Percentiles rank a stretch among this genome's conserved stretches.
These are phyloP conservation scores for Eucommia ulmoides DNA, from an alignment of 257 asterid genomes.

Conservation along the genomic window DNA sequence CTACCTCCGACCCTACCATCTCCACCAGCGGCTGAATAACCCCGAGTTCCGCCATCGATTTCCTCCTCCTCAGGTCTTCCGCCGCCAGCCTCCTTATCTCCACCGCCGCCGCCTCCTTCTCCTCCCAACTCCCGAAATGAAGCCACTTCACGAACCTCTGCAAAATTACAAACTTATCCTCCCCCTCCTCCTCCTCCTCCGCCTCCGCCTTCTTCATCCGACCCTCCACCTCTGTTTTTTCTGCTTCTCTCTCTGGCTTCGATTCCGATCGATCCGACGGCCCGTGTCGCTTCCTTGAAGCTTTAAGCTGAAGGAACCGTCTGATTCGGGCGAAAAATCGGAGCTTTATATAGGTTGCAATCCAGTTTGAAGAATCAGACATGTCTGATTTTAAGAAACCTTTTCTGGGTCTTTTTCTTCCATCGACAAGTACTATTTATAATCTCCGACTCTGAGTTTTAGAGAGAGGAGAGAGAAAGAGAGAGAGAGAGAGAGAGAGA, in stretches of 20 bases:
- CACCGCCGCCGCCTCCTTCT: constrained; percentile 54
- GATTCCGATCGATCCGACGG: constrained; percentile 13
- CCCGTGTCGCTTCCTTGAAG: constrained; percentile 11
- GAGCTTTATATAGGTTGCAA: constrained; percentile 19
- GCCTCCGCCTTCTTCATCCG: constrained; percentile 8
- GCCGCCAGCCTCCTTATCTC: constrained; percentile 57
- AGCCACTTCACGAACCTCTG: constrained; percentile 64
- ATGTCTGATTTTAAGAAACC: too few species aligned
- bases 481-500: too few species aligned
- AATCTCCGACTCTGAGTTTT: too few species aligned
- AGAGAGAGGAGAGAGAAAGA: too few species aligned
- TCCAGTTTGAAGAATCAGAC: constrained; percentile 24
- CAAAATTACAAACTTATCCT: constrained; percentile 15
- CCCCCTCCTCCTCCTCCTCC: neutral
- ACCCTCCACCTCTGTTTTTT: constrained; percentile 10
- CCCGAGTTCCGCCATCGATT: constrained; percentile 79
- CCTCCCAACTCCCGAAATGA: constrained; percentile 78
- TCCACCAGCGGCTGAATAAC: constrained; percentile 81
- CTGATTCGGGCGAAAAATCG: constrained; percentile 26
- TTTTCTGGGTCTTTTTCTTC: too few species aligned
- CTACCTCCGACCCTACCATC: constrained; percentile 54
- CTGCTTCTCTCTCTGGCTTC: constrained; percentile 1
- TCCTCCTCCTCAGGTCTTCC: constrained; percentile 40
- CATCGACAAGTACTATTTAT: too few species aligned
- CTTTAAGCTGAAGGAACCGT: constrained; percentile 23